Evolutionary conservation across 257 asterid species (phyloP), one percentile per base, ranked within the genome.

Genomic region (Agastache rugosa): DNA sequence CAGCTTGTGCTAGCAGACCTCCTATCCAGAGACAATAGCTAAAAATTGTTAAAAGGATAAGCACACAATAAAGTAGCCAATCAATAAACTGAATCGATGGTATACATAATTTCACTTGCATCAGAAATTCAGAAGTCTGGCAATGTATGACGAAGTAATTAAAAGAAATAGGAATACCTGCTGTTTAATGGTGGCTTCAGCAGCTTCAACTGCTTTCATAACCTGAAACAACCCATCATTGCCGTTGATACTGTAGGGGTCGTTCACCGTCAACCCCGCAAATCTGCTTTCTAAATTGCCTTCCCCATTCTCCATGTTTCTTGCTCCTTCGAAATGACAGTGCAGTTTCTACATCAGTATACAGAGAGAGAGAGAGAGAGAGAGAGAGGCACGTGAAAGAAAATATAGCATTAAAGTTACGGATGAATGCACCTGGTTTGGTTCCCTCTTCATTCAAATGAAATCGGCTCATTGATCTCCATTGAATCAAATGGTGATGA

Each of bases 191-290:
- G 97, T 89, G 73, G 84, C 89, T 85, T 93, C 98, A 50, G 98
- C 98, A 67, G 98, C 97, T 85, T 93, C 98, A 12, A 93, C 98
- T 66, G 98, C 98, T 86, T 93, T 93, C 86, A 90, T 88, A 62
- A 93, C 96, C 90, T 89, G 97, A 87, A 87, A 87, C 75, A 89
- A 71, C 58, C 93, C 97, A 84, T 90, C 94, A 37, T 76, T 87
- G 63, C 87, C 88, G 69, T 83, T 78, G 82, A 25, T 59, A 78
- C 61, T 71, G 50, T 72, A 81, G 34, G 89, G 71, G 83, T 87
- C 97, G 34, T 75, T 86, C 79, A 90, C 76, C 29, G 64, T 80
- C 90, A 90, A 75, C 41, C 87, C 89, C 41, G 79, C 83, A 69
- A 93, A 81, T 82, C 81, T 81, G 69, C 71, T 75, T 67, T 81